phyloP scores from a whole-genome alignment of 2,329 filamentous ascomycete species.

The Paradendryphiella salina region DNA sequence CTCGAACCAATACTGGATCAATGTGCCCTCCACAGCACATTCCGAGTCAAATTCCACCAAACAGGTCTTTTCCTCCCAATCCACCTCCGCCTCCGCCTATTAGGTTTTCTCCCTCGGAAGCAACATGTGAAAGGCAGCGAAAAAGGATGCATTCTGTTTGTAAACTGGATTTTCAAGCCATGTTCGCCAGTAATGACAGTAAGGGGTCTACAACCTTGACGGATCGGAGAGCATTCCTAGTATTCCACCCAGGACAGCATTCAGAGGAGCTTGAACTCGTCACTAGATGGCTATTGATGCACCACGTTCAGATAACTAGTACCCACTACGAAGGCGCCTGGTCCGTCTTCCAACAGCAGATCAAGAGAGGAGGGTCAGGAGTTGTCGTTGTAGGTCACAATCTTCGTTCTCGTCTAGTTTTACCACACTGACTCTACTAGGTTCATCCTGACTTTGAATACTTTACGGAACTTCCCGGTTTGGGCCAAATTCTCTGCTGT shows the following conservation, averaged over 20 bases:
- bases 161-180: slow-evolving; percentile 26
- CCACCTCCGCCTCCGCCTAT: slow-evolving; percentile 2
- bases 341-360: slow-evolving; percentile 29
- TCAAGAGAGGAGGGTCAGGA: slow-evolving; percentile 26
- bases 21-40: background rate
- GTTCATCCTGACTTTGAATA: slow-evolving; percentile 37
- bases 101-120: background rate
- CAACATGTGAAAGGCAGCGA: slow-evolving; percentile 18
- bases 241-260: slow-evolving; percentile 37
- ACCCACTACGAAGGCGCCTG: slow-evolving; percentile 33
- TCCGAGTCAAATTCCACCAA: background rate
- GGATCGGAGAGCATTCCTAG: slow-evolving; percentile 31
- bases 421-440: slow-evolving; percentile 22
- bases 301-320: slow-evolving; percentile 35
- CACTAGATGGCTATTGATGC: slow-evolving; percentile 38
- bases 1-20: background rate
- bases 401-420: background rate
- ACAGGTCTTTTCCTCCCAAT: background rate
- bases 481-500: slow-evolving; percentile 38
- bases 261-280: slow-evolving; percentile 36
- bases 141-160: slow-evolving; percentile 20
- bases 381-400: slow-evolving; percentile 31
- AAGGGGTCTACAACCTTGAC: slow-evolving; percentile 8
- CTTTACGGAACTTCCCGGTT: slow-evolving; percentile 37
- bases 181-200: slow-evolving; percentile 28